Conservation (phyloP, 768 basidiomycete species). For the Podaxis sp. region DNA sequence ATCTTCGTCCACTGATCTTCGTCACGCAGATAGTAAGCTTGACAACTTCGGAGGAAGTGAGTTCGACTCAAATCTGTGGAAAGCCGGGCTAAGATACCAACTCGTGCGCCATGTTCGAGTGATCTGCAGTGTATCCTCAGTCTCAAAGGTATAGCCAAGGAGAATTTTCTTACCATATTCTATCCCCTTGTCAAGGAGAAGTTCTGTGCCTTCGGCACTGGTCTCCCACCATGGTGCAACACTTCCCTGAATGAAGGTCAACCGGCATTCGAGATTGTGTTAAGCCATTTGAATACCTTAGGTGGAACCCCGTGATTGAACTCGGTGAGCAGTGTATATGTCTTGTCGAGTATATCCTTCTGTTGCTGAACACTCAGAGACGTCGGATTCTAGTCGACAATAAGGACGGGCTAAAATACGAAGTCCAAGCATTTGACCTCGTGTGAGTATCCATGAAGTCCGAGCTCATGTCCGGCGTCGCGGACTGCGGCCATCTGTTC, state of each 20-base stretch:
- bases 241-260: conserved; percentile 32
- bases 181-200: conserved; percentile 68
- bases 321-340: conserved; percentile 56
- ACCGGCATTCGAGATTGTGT: neutral
- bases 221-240: conserved; percentile 84
- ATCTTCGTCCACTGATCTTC: conserved; percentile 74
- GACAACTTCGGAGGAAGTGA: conserved; percentile 30
- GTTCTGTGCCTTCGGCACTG: conserved; percentile 57
- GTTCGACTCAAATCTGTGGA: neutral
- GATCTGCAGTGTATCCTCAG: conserved; percentile 30
- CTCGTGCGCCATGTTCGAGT: conserved; percentile 63
- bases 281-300: conserved; percentile 26
- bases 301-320: conserved; percentile 60
- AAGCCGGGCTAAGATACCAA: conserved; percentile 14
- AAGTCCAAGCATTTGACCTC: conserved; percentile 32
- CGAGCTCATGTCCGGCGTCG: conserved; percentile 74
- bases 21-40: conserved; percentile 65
- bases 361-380: conserved; percentile 63
- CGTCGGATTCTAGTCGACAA: conserved; percentile 47
- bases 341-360: conserved; percentile 64
- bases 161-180: conserved; percentile 50
- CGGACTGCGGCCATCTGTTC: conserved; percentile 63
- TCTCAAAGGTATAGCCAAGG: neutral
- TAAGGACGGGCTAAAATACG: neutral
- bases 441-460: conserved; percentile 62